Conservation (phyloP, 192 early-diverging fungal species). For the Coemansia sp. region DNA sequence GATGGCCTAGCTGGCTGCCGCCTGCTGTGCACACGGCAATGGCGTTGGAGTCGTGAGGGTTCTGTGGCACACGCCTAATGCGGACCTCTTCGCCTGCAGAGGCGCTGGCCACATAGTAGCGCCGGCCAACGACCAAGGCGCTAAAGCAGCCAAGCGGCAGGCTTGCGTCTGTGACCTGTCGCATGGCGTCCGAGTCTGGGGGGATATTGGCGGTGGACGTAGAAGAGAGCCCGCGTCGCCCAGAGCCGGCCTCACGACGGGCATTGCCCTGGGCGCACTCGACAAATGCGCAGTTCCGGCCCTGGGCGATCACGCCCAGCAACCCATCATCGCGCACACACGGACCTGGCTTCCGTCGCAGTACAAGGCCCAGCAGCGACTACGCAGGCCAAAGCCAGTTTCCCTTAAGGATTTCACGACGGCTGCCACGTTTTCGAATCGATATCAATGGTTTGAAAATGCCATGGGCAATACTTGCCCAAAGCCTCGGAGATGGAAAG, state of each 20-base stretch:
- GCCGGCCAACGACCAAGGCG: conserved; percentile 31
- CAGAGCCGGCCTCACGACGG: neutral
- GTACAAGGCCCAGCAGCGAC: neutral
- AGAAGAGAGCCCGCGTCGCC: no score
- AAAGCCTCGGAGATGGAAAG: conserved; percentile 40
- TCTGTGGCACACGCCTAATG: conserved; percentile 7
- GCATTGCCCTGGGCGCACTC: neutral
- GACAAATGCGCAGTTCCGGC: neutral
- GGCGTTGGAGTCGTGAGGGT: conserved; percentile 25
- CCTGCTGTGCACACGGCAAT: conserved; percentile 6
- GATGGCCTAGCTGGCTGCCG: conserved; percentile 15
- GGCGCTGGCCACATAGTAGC: conserved; percentile 9
- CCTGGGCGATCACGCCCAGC: neutral
- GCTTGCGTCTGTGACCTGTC: neutral
- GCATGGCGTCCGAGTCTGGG: neutral
- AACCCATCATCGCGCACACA: conserved; percentile 2
- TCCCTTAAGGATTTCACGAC: conserved; percentile 24
- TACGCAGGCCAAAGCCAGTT: neutral
- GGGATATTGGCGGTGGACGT: neutral
- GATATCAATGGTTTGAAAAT: conserved; percentile 24
- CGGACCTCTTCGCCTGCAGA: conserved; percentile 1
- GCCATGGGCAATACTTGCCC: conserved; percentile 16
- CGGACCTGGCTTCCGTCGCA: neutral
- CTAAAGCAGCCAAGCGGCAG: conserved; percentile 8
- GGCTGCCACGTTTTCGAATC: conserved; percentile 39